A percentile compares a stretch with the other conserved stretches of the same genome.
phyloP scores from a whole-genome alignment of 352 stramenopile genomes.

The Lagenidium giganteum region DNA sequence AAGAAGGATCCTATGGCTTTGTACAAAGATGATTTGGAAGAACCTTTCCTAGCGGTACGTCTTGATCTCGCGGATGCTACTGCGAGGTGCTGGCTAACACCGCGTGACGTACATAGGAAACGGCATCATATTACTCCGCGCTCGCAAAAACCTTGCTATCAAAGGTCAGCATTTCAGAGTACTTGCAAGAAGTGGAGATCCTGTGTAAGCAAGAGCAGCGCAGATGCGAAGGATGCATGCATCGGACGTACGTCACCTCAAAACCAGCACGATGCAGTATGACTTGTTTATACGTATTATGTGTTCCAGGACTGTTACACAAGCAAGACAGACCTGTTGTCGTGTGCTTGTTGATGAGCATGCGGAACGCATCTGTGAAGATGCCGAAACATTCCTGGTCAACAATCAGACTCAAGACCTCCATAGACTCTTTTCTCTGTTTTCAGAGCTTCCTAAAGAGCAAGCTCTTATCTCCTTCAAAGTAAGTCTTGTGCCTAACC shows the following conservation, averaged over 20 bases:
- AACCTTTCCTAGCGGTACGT: constrained; percentile 56
- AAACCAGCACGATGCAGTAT: neutral
- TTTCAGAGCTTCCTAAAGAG: constrained; percentile 78
- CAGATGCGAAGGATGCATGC: constrained; percentile 66
- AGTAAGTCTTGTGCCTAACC: constrained; percentile 21
- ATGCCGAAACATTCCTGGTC: constrained; percentile 68
- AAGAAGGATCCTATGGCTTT: constrained; percentile 77
- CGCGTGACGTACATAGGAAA: constrained; percentile 41
- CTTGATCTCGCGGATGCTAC: neutral
- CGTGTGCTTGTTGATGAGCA: constrained; percentile 75
- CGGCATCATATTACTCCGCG: constrained; percentile 57
- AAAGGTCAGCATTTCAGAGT: constrained; percentile 65
- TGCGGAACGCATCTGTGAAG: constrained; percentile 75
- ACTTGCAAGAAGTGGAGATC: constrained; percentile 60
- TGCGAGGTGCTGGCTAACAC: neutral
- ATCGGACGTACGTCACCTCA: constrained; percentile 51
- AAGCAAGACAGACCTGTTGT: constrained; percentile 76
- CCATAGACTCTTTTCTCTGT: constrained; percentile 71
- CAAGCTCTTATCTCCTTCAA: constrained; percentile 80
- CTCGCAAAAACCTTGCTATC: constrained; percentile 60
- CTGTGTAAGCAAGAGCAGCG: constrained; percentile 78
- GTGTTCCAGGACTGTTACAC: constrained; percentile 53
- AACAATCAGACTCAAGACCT: constrained; percentile 79
- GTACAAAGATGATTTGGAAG: constrained; percentile 75
- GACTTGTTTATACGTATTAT: neutral